Percentiles rank a stretch among this genome's conserved stretches.
Evolutionary conservation across 2,329 filamentous ascomycete genomes (phyloP).

Genomic region (Ploettnerulaceae sp.): DNA sequence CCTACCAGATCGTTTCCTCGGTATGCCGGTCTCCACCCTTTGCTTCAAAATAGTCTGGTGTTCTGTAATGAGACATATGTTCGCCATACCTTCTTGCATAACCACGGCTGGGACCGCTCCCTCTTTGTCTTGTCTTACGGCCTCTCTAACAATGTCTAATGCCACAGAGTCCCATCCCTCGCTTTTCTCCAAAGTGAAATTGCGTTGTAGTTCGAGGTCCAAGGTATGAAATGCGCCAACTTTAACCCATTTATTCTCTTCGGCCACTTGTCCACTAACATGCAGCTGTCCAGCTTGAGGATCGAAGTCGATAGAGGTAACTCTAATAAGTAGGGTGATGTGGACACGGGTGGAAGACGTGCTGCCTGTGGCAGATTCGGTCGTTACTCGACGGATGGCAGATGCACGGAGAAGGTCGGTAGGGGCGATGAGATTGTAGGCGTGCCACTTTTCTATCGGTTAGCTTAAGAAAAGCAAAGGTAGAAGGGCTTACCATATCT

Average conservation of each 20-base stretch:
- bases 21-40: conserved; percentile 60
- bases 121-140: conserved; percentile 70
- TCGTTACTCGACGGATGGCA: conserved; percentile 61
- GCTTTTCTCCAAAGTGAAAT: conserved; percentile 83
- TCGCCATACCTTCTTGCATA: conserved; percentile 84
- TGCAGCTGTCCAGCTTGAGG: conserved; percentile 63
- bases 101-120: conserved; percentile 86
- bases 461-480: neutral
- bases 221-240: conserved; percentile 65
- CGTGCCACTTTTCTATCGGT: conserved; percentile 55
- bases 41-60: conserved; percentile 73
- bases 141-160: conserved; percentile 69
- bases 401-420: conserved; percentile 60
- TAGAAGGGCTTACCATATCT: conserved; percentile 56
- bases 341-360: conserved; percentile 60
- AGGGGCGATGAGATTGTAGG: conserved; percentile 67
- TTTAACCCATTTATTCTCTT: conserved; percentile 63
- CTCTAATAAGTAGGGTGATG: conserved; percentile 58
- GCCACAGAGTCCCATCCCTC: conserved; percentile 89
- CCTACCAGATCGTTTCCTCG: conserved; percentile 60
- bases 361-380: conserved; percentile 53
- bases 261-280: conserved; percentile 59
- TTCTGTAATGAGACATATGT: conserved; percentile 78
- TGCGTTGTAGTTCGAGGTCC: conserved; percentile 80
- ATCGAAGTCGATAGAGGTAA: conserved; percentile 65